Evolutionary conservation across 805 yeast genomes (phyloP).

Genomic region (Candida peoriensis): DNA sequence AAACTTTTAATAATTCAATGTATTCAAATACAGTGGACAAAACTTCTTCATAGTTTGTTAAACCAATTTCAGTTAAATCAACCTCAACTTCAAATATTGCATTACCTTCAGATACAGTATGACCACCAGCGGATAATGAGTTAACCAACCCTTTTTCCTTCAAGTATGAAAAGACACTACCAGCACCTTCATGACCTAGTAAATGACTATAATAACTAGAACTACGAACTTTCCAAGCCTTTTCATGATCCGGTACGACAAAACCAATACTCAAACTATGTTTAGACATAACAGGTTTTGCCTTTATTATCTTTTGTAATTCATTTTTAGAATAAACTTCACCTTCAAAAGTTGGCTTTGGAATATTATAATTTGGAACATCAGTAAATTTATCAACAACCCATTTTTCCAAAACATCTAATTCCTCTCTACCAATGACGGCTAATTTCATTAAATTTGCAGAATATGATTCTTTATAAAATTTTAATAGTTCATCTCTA

Average conservation of each 20-base stretch:
- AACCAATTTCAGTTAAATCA: constrained; percentile 73
- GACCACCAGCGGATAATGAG: constrained; percentile 68
- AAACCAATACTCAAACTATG: constrained; percentile 65
- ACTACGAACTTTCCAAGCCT: constrained; percentile 65
- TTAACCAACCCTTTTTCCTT: constrained; percentile 77
- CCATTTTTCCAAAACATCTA: constrained; percentile 71
- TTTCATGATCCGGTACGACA: constrained; percentile 71
- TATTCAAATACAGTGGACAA: constrained; percentile 64
- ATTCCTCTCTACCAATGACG: constrained; percentile 73
- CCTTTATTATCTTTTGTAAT: constrained; percentile 50
- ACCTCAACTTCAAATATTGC: constrained; percentile 65
- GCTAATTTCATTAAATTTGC: constrained; percentile 87
- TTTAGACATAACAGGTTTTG: constrained; percentile 79
- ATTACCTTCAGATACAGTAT: constrained; percentile 59
- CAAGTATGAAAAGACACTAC: constrained; percentile 69
- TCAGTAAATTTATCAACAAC: constrained; percentile 58
- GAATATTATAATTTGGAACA: constrained; percentile 43
- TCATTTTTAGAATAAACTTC: constrained; percentile 46
- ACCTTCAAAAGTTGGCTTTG: constrained; percentile 33
- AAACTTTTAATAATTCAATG: constrained; percentile 49
- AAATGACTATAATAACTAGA: constrained; percentile 70
- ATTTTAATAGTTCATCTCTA: constrained; percentile 74
- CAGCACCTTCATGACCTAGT: constrained; percentile 89
- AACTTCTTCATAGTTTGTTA: constrained; percentile 57
- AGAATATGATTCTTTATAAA: constrained; percentile 68